phyloP scores from a whole-genome alignment of 2,329 filamentous ascomycete genomes.

The Alternaria viburni region DNA sequence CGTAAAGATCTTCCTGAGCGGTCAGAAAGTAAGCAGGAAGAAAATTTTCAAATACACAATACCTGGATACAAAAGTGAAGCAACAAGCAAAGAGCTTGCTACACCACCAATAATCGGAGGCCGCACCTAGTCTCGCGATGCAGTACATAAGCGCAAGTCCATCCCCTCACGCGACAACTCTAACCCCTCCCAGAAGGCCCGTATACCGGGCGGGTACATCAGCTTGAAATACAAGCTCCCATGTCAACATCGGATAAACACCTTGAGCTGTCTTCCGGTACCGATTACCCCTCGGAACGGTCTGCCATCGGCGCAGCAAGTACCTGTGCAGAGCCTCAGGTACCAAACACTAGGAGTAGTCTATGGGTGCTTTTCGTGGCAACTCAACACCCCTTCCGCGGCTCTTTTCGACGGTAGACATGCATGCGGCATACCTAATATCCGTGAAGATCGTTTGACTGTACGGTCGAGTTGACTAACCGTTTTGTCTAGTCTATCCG shows the following conservation, averaged over 20 bases:
- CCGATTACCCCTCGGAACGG: neutral
- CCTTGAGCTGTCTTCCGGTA: neutral
- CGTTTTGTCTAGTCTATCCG: neutral
- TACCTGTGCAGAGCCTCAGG: neutral
- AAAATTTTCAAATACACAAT: neutral
- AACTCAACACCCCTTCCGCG: neutral
- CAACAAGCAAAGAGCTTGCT: neutral
- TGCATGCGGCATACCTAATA: neutral
- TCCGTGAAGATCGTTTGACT: neutral
- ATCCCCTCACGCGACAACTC: neutral
- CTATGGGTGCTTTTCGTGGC: conserved; percentile 6
- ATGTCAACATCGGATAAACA: neutral
- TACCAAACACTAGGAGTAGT: conserved; percentile 9
- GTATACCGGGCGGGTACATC: neutral
- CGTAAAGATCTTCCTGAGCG: neutral
- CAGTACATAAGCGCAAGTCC: neutral
- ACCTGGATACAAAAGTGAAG: neutral
- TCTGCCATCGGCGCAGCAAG: neutral
- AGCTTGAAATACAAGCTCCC: neutral
- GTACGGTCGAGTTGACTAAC: neutral
- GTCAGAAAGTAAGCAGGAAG: neutral
- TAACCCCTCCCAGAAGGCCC: neutral
- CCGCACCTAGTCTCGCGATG: neutral
- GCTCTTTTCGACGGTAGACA: neutral
- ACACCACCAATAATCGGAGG: neutral